Base-by-base conservation (phyloP, 805 yeast genomes). In the Nakazawaea laoshanensis region DNA sequence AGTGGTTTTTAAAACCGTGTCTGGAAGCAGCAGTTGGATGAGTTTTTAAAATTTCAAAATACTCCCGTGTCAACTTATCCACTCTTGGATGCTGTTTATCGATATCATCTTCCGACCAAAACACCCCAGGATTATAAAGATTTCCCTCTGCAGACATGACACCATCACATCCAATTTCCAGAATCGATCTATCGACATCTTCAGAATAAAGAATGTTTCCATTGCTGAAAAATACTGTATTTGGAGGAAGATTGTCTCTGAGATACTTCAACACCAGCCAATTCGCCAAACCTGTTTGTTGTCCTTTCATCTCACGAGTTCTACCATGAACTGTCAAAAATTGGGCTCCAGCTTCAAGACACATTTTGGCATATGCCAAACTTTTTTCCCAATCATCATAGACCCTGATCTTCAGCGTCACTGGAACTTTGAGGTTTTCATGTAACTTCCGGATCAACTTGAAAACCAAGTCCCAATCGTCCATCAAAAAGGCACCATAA, bases 71-170 rank as follows among this genome's bases (percentile, higher is more conserved):
- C 38, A 89, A 62, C 38, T 64, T 62, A 57, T 92, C 98, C 5
- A 89, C 88, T 38, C 97, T 66, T 10, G 96, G 95, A 48, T 75
- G 87, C 37, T 74, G 80, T 42, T 60, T 74, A 14, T 83, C 86
- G 17, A 45, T 54, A 34, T 78, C 73, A 7, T 64, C 57, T 29
- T 57, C 53, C 2, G 70, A 59, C 78, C 77, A 71, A 52, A 92
- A 89, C 1, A 88, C 75, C 5, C 94, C 96, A 1, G 99, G 99
- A 47, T 92, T 92, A 57, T 78, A 83, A 22, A 92, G 61, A 49
- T 87, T 87, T 1, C 96, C 96, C 55, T 92, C 99, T 1, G 98
- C 98, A 26, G 94, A 78, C 98, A 92, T 92, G 12, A 92, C 92
- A 0, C 87, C 95, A 57, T 92, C 96, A 42, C 92, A 82, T 1